phyloP scores from a whole-genome alignment of 2,329 filamentous ascomycete species.

The Fonsecaea pedrosoi region DNA sequence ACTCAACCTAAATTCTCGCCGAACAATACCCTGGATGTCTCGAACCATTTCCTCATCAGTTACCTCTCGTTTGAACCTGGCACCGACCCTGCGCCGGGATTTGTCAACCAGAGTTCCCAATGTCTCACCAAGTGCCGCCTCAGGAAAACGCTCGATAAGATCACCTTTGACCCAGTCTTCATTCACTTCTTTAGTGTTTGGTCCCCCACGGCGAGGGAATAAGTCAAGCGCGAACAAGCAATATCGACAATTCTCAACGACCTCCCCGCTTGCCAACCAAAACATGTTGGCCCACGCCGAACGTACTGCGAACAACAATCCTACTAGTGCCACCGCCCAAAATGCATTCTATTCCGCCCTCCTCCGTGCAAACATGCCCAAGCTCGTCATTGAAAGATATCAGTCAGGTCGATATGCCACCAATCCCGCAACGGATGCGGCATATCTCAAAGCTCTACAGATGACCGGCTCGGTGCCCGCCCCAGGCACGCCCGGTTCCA shows the following conservation, averaged over 20 bases:
- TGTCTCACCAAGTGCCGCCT: slow-evolving; percentile 4
- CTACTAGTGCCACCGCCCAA: slow-evolving; percentile 83
- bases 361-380: slow-evolving; percentile 88
- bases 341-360: slow-evolving; percentile 93
- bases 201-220: slow-evolving; percentile 22
- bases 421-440: slow-evolving; percentile 76
- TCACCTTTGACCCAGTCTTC: slow-evolving; percentile 14
- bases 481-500: slow-evolving; percentile 35
- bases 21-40: slow-evolving; percentile 30
- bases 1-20: slow-evolving; percentile 10
- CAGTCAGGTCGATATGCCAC: slow-evolving; percentile 83
- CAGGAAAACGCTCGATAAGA: slow-evolving; percentile 3
- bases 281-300: slow-evolving; percentile 82
- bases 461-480: slow-evolving; percentile 57
- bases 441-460: slow-evolving; percentile 78
- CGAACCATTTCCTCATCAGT: slow-evolving; percentile 25
- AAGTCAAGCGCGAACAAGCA: slow-evolving; percentile 12
- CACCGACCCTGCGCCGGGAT: slow-evolving; percentile 20
- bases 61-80: slow-evolving; percentile 14
- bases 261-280: slow-evolving; percentile 43
- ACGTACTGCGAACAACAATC: slow-evolving; percentile 90
- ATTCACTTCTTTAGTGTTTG: slow-evolving; percentile 31
- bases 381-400: slow-evolving; percentile 89
- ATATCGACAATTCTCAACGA: slow-evolving; percentile 35
- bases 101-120: slow-evolving; percentile 24